Evolutionary conservation across 2,329 filamentous ascomycete species (phyloP).

Genomic region (Ophiostoma piceae): DNA sequence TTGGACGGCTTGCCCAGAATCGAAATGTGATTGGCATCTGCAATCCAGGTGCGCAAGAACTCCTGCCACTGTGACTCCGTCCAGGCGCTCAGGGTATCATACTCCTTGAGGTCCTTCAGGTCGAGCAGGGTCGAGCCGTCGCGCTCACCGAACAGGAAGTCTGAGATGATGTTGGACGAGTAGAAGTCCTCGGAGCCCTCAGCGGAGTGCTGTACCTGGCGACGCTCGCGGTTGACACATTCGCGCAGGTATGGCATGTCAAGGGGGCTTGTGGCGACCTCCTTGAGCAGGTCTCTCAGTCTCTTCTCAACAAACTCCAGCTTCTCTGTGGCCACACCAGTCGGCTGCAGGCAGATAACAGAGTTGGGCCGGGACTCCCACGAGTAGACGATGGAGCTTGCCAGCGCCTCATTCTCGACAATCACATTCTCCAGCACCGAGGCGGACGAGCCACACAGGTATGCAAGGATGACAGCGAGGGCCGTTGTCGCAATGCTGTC

Average conservation of each 20-base stretch:
- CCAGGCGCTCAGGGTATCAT: conserved; percentile 72
- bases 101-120: conserved; percentile 52
- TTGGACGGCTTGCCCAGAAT: conserved; percentile 82
- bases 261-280: conserved; percentile 72
- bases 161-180: conserved; percentile 78
- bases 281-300: conserved; percentile 75
- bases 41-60: conserved; percentile 78
- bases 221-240: conserved; percentile 74
- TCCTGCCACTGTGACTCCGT: conserved; percentile 74
- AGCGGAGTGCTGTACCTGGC: conserved; percentile 76
- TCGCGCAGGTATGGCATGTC: conserved; percentile 89
- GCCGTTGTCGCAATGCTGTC: conserved; percentile 65
- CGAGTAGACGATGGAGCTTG: conserved; percentile 76
- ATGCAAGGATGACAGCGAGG: conserved; percentile 73
- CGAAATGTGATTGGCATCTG: conserved; percentile 79
- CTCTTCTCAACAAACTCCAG: conserved; percentile 78
- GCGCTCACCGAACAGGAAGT: conserved; percentile 83
- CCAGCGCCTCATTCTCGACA: conserved; percentile 88
- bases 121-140: conserved; percentile 71
- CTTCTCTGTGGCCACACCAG: conserved; percentile 80
- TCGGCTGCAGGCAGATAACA: conserved; percentile 79
- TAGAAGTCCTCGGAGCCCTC: conserved; percentile 79
- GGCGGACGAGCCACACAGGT: conserved; percentile 88
- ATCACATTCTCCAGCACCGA: conserved; percentile 86
- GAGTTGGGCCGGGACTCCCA: conserved; percentile 75